Evolutionary conservation across 1,284 basidiomycete genomes (phyloP), one percentile per base, ranked within the genome.

Genomic region (Dichomitus squalens): DNA sequence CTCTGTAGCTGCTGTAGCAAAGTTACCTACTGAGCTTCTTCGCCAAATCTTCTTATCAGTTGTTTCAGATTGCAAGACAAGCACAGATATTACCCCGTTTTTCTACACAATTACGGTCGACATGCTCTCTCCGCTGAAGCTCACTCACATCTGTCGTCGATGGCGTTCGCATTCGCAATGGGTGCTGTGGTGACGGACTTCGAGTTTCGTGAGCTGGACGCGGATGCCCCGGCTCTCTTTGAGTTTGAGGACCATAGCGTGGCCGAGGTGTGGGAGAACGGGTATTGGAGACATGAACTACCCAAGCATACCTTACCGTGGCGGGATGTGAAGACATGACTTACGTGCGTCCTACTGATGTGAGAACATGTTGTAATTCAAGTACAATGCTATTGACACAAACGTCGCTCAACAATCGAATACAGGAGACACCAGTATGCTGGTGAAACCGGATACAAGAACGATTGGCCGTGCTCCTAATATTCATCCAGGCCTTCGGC

Each of bases 401-500:
- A n/a, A n/a, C n/a, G n/a, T n/a, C n/a, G n/a, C n/a, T n/a, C n/a
- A n/a, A n/a, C n/a, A n/a, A n/a, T n/a, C n/a, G n/a, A n/a, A n/a
- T n/a, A n/a, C n/a, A n/a, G n/a, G n/a, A n/a, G n/a, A n/a, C n/a
- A n/a, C n/a, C n/a, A n/a, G n/a, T n/a, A n/a, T n/a, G n/a, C n/a
- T n/a, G n/a, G n/a, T n/a, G n/a, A n/a, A n/a, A n/a, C n/a, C n/a
- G n/a, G n/a, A n/a, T n/a, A n/a, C n/a, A n/a, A n/a, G n/a, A n/a
- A n/a, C n/a, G n/a, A n/a, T n/a, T n/a, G n/a, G n/a, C n/a, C n/a
- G n/a, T n/a, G n/a, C n/a, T n/a, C n/a, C 40, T 43, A 43, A n/a
- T 14, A 41, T 7, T 44, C 41, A 12, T 44, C 41, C 41, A 44
- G 29, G 23, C 58, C 66, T 41, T 55, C 63, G 36, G 58, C 41